These are phyloP conservation scores for Lizonia empirigonia DNA, from an alignment of 2,329 filamentous ascomycete species.

Conservation along the genomic window DNA sequence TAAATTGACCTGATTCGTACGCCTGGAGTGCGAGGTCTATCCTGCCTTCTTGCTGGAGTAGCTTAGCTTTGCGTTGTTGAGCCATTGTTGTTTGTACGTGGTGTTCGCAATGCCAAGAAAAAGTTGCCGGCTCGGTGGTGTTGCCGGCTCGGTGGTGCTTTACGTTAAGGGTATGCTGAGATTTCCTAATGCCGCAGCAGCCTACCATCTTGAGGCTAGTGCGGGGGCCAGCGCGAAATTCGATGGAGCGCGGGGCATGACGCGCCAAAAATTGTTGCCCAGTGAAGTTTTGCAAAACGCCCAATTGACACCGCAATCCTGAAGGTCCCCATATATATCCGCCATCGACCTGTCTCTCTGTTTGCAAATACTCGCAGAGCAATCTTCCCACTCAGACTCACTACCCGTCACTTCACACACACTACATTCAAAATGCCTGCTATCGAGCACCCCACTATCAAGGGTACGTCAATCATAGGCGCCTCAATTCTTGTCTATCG, in stretches of 20 bases:
- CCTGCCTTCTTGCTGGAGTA: too few species aligned
- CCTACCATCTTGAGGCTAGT: slow-evolving; percentile 1
- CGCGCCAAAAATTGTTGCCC: slow-evolving; percentile 33
- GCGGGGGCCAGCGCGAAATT: not conserved
- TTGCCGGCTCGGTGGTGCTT: too few species aligned
- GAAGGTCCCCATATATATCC: slow-evolving; percentile 31
- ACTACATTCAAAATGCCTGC: slow-evolving; percentile 61
- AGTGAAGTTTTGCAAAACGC: slow-evolving; percentile 26
- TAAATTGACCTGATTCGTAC: too few species aligned
- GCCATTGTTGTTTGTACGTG: too few species aligned
- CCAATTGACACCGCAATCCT: slow-evolving; percentile 30
- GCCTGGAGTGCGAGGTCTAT: too few species aligned
- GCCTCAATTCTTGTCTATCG: not conserved
- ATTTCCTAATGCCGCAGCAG: too few species aligned
- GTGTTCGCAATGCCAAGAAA: too few species aligned
- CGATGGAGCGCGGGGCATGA: slow-evolving; percentile 28
- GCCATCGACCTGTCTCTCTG: slow-evolving; percentile 17
- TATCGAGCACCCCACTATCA: slow-evolving; percentile 77
- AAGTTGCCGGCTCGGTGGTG: too few species aligned
- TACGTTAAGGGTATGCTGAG: too few species aligned
- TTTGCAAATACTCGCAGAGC: slow-evolving; percentile 13
- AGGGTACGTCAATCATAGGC: slow-evolving; percentile 58
- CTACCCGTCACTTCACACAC: slow-evolving; percentile 5
- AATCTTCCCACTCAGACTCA: not conserved
- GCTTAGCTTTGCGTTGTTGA: too few species aligned